phyloP scores from a whole-genome alignment of 345 rosid genomes.

The Brassica juncea region DNA sequence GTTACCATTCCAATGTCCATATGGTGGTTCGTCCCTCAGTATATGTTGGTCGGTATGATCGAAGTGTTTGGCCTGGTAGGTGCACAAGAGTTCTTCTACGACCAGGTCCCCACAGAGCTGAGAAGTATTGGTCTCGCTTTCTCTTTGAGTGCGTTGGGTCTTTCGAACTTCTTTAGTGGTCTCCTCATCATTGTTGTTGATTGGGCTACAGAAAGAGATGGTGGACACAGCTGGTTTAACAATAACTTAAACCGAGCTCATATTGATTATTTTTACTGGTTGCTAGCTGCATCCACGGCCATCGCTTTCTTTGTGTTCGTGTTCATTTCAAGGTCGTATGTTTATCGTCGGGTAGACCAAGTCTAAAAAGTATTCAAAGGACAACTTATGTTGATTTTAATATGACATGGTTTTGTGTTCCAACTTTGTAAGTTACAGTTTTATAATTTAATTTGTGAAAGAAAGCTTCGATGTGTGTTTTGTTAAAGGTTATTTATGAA shows the following conservation, averaged over 20 bases:
- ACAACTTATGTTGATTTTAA: not conserved
- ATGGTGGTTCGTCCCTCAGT: slow-evolving; percentile 17
- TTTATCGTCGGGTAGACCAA: slow-evolving; percentile 3
- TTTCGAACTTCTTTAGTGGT: slow-evolving; percentile 16
- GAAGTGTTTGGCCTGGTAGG: slow-evolving; percentile 4
- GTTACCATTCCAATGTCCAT: slow-evolving; percentile 7
- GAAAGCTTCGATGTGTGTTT: too few relatives aligned
- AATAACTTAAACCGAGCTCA: slow-evolving; percentile 12
- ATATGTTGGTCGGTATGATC: slow-evolving; percentile 10
- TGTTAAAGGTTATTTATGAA: too few relatives aligned
- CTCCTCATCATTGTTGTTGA: not conserved
- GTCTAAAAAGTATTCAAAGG: not conserved
- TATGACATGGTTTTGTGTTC: not conserved
- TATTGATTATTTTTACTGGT: slow-evolving; percentile 16
- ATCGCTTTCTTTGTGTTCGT: not conserved
- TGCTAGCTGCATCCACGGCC: not conserved
- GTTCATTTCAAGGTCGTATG: not conserved
- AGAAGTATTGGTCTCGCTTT: slow-evolving; percentile 21
- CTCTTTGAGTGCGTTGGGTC: slow-evolving; percentile 3
- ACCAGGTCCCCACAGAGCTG: slow-evolving; percentile 5
- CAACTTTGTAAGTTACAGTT: too few relatives aligned
- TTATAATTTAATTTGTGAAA: too few relatives aligned
- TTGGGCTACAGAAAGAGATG: slow-evolving; percentile 1
- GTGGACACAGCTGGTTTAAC: slow-evolving; percentile 4
- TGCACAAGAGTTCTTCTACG: slow-evolving; percentile 13